phyloP scores from a whole-genome alignment of 352 stramenopile genomes.

The Peronospora farinosa region DNA sequence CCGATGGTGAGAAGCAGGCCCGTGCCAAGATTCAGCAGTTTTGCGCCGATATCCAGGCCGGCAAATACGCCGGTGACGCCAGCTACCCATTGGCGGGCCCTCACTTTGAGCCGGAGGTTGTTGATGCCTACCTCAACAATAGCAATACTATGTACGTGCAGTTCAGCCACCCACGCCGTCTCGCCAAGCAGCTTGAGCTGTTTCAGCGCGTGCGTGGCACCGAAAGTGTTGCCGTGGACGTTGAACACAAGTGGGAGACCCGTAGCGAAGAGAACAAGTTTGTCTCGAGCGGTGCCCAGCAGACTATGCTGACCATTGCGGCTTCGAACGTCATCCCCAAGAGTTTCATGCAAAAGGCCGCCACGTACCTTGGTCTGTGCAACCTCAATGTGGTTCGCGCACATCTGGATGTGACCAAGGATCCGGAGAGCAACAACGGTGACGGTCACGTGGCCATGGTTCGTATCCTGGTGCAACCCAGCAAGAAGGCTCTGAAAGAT shows the following conservation, averaged over 20 bases:
- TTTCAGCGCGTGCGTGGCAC: slow-evolving; percentile 64
- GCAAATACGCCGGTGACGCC: slow-evolving; percentile 54
- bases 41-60: slow-evolving; percentile 64
- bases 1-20: slow-evolving; percentile 47
- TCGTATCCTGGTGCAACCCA: slow-evolving; percentile 73
- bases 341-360: slow-evolving; percentile 72
- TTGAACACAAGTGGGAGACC: slow-evolving; percentile 81
- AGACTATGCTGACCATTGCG: slow-evolving; percentile 84
- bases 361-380: slow-evolving; percentile 88
- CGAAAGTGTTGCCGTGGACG: slow-evolving; percentile 65
- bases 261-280: slow-evolving; percentile 81
- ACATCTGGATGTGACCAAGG: slow-evolving; percentile 92
- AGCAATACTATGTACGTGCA: slow-evolving; percentile 82
- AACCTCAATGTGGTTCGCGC: slow-evolving; percentile 92
- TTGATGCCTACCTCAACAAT: slow-evolving; percentile 60
- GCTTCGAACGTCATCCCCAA: slow-evolving; percentile 81
- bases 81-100: slow-evolving; percentile 48
- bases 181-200: slow-evolving; percentile 63
- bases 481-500: slow-evolving; percentile 39
- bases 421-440: slow-evolving; percentile 56
- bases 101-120: slow-evolving; percentile 53
- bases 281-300: slow-evolving; percentile 34
- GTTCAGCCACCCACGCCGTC: slow-evolving; percentile 69
- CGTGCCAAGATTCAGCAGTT: slow-evolving; percentile 55
- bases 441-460: slow-evolving; percentile 71